Base-by-base conservation (phyloP, 2,329 filamentous ascomycete genomes). In the Zalaria sp. region DNA sequence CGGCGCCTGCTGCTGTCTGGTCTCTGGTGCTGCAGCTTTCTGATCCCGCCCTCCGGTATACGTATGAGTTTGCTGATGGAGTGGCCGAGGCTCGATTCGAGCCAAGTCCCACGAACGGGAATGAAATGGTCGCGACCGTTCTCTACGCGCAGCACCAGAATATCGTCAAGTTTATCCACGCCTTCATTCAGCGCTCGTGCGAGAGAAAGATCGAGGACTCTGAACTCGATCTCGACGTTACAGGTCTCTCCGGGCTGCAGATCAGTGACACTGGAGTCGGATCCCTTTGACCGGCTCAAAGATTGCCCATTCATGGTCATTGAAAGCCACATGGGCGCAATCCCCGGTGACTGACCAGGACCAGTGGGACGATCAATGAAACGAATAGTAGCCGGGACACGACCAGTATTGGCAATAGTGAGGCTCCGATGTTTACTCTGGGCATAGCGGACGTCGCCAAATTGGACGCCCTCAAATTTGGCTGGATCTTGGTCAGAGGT, bases 61-160 rank as follows among this genome's bases (percentile, higher is more conserved):
- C 81, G 77, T 39, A 93, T 85, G 5, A 98, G 71, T 53, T 93
- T 88, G 46, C 88, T 81, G n/a, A 98, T 72, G 0, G 83, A 88
- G 32, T 85, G 78, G 0, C 84, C 85, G 38, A 96, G 83, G 51
- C 79, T 83, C 0, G 85, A 86, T 5, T 83, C 82, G 3, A 81
- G 66, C 89, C 91, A 98, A 1, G 64, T 67, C 0, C 75, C 91
- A 25, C 75, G 78, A 0, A 94, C 69, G 0, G 87, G 81, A 34
- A 98, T 76, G 56, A 98, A 98, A 56, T 96, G 83, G 53, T 98
- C 91, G 38, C 87, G 75, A 1, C 93, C 93, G 40, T 81, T 76
- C 7, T 77, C 72, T 4, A 98, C 83, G 1, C 87, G 79, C 5
- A 98, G 69, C 2, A 98, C 81, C 5, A 98, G 68, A 3, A 98